Evolutionary conservation across 2,329 filamentous ascomycete genomes (phyloP), one percentile per base, ranked within the genome.

Genomic region (Pseudogymnoascus sp.): DNA sequence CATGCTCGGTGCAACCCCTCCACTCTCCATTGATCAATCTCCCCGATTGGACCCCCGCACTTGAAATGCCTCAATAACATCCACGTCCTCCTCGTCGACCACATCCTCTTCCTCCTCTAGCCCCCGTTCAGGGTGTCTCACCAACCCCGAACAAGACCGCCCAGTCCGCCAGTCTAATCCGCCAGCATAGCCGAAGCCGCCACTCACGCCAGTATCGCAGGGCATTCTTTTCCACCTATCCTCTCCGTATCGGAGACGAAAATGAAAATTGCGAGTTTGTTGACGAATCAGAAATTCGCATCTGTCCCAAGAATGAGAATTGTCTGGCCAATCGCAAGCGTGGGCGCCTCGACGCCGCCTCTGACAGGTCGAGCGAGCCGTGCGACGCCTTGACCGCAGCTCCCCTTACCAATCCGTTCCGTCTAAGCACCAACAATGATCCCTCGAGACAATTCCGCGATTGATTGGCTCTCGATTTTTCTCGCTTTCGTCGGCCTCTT

Each of bases 51-150:
- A 53, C 14, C 46, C 46, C 46, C 46, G 46, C 46, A 53, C 46
- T 53, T 53, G 46, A 53, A 53, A 53, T 53, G 46, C 46, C 46
- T 53, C 46, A 53, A 53, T 53, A 53, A 14, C 26, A 53, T 53
- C 46, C 46, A 31, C 46, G 26, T 53, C 26, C 46, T 31, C 46
- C 46, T 53, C 46, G 14, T 53, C 26, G 26, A 53, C 24, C 7
- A 31, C n/a, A 11, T 31, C 4, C 24, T 53, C 24, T 53, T 53
- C 46, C n/a, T 53, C 14, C 26, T 31, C n/a, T 53, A 16, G 46
- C 24, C 26, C 46, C 14, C 46, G 26, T 8, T 53, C 46, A 53
- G 24, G 8, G 16, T 53, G 46, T 53, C 26, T 53, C 46, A 53
- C 46, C 26, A 28, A 10, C 46, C 41, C 46, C 26, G 16, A 53